phyloP scores from a whole-genome alignment of 2,329 filamentous ascomycete genomes.

The Curvularia hawaiiensis region DNA sequence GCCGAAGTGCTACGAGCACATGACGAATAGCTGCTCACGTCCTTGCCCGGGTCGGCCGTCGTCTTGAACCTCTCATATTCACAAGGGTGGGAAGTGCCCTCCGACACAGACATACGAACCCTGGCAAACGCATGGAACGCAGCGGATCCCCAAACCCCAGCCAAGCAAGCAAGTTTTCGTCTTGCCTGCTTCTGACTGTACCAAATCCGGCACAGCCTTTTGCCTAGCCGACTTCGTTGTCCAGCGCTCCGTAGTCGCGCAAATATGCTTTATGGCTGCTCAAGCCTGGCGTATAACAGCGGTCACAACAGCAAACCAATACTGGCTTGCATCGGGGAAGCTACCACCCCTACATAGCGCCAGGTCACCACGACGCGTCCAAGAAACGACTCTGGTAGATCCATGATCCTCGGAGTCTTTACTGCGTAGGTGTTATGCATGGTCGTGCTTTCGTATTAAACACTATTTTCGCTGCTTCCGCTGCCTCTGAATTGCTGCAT shows the following conservation, averaged over 20 bases:
- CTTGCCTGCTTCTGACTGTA: slow-evolving; percentile 5
- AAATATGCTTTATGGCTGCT: slow-evolving; percentile 10
- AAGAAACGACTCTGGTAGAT: background rate
- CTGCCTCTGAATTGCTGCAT: background rate
- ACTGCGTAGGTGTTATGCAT: background rate
- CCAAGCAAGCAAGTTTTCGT: slow-evolving; percentile 9
- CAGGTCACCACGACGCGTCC: background rate
- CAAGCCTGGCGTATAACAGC: slow-evolving; percentile 25
- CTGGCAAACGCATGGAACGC: slow-evolving; percentile 9
- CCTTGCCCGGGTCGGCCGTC: background rate
- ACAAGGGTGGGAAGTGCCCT: background rate
- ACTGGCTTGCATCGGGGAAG: slow-evolving; percentile 9
- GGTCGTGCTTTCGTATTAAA: background rate
- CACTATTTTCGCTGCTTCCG: background rate
- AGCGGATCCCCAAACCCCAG: background rate
- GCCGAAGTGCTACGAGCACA: background rate
- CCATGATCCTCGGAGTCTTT: background rate
- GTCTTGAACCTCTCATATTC: background rate
- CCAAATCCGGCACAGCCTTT: slow-evolving; percentile 7
- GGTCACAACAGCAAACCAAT: slow-evolving; percentile 28
- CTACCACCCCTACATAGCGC: background rate
- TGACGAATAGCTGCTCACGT: background rate
- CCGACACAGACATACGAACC: background rate
- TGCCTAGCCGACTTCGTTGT: slow-evolving; percentile 15
- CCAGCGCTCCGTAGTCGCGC: slow-evolving; percentile 12